A percentile compares a stretch with the other conserved stretches of the same genome.
phyloP scores from a whole-genome alignment of 495 filamentous ascomycete species.

The Penicillium coffeae region DNA sequence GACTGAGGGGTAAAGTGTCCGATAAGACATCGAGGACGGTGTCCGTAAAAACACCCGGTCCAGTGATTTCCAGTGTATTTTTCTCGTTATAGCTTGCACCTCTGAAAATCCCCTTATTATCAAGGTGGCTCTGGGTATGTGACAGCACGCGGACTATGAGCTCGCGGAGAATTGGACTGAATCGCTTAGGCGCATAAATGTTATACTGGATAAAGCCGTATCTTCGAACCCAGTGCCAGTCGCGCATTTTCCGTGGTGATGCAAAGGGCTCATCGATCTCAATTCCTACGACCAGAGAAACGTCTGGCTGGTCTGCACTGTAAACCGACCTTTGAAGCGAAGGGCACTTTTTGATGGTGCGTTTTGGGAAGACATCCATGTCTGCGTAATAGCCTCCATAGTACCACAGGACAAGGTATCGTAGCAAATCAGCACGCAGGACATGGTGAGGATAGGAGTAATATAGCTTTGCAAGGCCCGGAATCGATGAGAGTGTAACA shows the following conservation, averaged over 20 bases:
- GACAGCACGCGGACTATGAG: constrained; percentile 34
- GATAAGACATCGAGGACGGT: constrained; percentile 37
- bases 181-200: constrained; percentile 38
- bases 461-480: constrained; percentile 28
- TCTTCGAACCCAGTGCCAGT: constrained; percentile 39
- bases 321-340: constrained; percentile 23
- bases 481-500: constrained; percentile 22
- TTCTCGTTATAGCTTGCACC: constrained; percentile 22
- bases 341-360: constrained; percentile 30
- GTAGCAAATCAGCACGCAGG: constrained; percentile 45
- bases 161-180: constrained; percentile 35
- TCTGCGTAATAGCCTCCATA: constrained; percentile 53
- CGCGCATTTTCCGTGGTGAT: constrained; percentile 27
- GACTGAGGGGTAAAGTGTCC: constrained; percentile 25
- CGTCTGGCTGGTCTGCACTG: constrained; percentile 12
- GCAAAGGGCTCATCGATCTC: constrained; percentile 41
- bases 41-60: constrained; percentile 41
- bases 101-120: constrained; percentile 10
- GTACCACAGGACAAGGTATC: constrained; percentile 46
- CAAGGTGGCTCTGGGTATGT: constrained; percentile 26
- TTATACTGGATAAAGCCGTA: constrained; percentile 40
- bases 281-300: constrained; percentile 37
- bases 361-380: constrained; percentile 37
- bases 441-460: constrained; percentile 34
- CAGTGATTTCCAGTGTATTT: constrained; percentile 33